Percentiles rank a stretch among this genome's conserved stretches.
Evolutionary conservation across 2,329 filamentous ascomycete genomes (phyloP).

Genomic region (Phoma sp.): DNA sequence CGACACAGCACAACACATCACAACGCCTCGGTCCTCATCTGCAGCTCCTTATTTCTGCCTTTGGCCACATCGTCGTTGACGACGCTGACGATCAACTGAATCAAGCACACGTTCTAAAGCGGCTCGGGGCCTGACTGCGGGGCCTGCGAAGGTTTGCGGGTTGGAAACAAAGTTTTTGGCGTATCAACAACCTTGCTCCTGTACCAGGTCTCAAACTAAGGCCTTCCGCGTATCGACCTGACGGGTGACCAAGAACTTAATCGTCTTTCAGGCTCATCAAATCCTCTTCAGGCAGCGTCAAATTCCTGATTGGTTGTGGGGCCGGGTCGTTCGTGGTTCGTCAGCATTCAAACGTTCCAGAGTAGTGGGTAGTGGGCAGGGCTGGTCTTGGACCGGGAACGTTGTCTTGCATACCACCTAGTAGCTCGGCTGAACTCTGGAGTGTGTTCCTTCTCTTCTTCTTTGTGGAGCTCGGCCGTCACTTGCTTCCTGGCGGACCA

Average conservation of each 20-base stretch:
- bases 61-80: conserved; percentile 15
- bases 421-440: conserved; percentile 41
- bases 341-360: conserved; percentile 36
- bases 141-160: conserved; percentile 40
- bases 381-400: conserved; percentile 35
- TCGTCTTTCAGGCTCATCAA: conserved; percentile 37
- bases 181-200: conserved; percentile 45
- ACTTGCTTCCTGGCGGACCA: conserved; percentile 36
- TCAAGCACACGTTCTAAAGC: conserved; percentile 27
- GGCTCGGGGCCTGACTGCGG: conserved; percentile 34
- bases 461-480: conserved; percentile 37
- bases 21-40: conserved; percentile 9
- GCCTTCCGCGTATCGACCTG: conserved; percentile 27
- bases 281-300: conserved; percentile 24
- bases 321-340: conserved; percentile 13
- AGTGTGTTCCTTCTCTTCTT: conserved; percentile 26
- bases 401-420: conserved; percentile 38
- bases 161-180: conserved; percentile 48
- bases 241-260: conserved; percentile 30
- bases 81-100: conserved; percentile 20
- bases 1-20: conserved; percentile 19
- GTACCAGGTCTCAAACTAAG: conserved; percentile 49
- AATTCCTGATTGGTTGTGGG: conserved; percentile 27
- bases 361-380: conserved; percentile 23
- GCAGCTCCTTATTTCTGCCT: conserved; percentile 4